These are phyloP conservation scores for Conringia planisiliqua DNA, from an alignment of 345 rosid genomes.

Conservation along the genomic window DNA sequence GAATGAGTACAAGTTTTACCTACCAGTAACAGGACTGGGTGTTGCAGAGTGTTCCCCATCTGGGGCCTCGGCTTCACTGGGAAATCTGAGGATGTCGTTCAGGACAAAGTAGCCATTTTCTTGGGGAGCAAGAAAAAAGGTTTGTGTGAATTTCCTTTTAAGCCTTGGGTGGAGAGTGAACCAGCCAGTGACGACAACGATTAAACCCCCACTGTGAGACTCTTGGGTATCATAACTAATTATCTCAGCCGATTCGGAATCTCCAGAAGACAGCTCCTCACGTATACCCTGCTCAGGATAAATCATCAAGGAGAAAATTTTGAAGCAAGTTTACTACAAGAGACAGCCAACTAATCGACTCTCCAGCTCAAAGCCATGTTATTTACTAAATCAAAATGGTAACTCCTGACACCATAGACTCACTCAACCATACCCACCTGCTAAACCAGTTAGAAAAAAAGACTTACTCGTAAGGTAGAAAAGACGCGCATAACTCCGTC, in stretches of 20 bases:
- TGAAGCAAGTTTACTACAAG: neutral
- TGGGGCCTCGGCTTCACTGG: neutral
- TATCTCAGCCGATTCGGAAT: conserved; percentile 44
- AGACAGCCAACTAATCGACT: neutral
- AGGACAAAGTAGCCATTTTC: conserved; percentile 76
- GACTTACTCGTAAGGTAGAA: conserved; percentile 30
- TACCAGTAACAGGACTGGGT: conserved; percentile 1
- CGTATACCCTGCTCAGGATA: conserved; percentile 53
- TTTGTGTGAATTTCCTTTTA: conserved; percentile 58
- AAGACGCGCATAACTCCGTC: conserved; percentile 37
- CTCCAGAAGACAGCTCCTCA: conserved; percentile 57
- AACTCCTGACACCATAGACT: neutral
- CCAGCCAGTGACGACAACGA: conserved; percentile 69
- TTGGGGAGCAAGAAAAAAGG: conserved; percentile 83
- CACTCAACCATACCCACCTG: neutral
- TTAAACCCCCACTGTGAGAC: conserved; percentile 54
- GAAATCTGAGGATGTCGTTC: conserved; percentile 56
- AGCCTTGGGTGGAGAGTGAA: conserved; percentile 42
- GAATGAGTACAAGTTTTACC: neutral
- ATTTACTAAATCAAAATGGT: neutral
- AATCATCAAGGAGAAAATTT: conserved; percentile 20
- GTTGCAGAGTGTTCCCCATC: neutral
- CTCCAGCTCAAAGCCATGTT: neutral
- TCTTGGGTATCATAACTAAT: conserved; percentile 60
- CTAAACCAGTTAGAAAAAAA: neutral